These are phyloP conservation scores for Rhypophila decipiens DNA, from an alignment of 495 filamentous ascomycete genomes.

Conservation along the genomic window DNA sequence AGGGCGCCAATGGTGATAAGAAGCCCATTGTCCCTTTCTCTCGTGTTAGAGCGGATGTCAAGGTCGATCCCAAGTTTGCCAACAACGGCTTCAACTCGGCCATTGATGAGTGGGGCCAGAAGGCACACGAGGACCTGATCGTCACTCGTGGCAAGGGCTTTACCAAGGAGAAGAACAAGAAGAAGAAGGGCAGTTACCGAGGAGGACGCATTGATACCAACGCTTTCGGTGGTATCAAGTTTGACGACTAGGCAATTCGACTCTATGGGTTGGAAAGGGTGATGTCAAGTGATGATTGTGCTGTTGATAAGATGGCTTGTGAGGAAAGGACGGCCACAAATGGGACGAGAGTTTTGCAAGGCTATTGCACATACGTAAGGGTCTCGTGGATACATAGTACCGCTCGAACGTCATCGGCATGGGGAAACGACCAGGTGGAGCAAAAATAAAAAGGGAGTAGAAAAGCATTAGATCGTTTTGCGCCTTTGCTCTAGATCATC, in stretches of 20 bases:
- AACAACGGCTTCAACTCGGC: constrained; percentile 63
- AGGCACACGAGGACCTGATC: constrained; percentile 77
- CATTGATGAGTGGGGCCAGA: constrained; percentile 79
- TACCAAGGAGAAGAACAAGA: constrained; percentile 99
- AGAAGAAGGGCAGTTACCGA: constrained; percentile 79
- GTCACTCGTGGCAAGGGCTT: constrained; percentile 94
- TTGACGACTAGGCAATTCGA: constrained; percentile 80
- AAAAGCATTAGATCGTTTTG: no score
- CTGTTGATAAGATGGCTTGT: no score
- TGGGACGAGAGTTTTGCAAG: no score
- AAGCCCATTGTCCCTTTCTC: constrained; percentile 57
- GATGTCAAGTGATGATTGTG: no score
- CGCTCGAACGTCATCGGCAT: no score
- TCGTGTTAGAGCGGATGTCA: constrained; percentile 51
- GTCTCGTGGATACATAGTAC: no score
- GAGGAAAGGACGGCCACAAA: no score
- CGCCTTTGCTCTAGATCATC: no score
- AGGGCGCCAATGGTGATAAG: constrained; percentile 32
- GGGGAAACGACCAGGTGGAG: no score
- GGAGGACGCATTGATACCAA: constrained; percentile 75
- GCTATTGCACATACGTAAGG: no score
- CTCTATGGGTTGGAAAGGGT: no score
- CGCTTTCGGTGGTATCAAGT: constrained; percentile 74
- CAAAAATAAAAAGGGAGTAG: no score
- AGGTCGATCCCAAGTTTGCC: constrained; percentile 52